Conservation (phyloP, 1,284 basidiomycete species). For the Cutaneotrichosporon daszewskae region DNA sequence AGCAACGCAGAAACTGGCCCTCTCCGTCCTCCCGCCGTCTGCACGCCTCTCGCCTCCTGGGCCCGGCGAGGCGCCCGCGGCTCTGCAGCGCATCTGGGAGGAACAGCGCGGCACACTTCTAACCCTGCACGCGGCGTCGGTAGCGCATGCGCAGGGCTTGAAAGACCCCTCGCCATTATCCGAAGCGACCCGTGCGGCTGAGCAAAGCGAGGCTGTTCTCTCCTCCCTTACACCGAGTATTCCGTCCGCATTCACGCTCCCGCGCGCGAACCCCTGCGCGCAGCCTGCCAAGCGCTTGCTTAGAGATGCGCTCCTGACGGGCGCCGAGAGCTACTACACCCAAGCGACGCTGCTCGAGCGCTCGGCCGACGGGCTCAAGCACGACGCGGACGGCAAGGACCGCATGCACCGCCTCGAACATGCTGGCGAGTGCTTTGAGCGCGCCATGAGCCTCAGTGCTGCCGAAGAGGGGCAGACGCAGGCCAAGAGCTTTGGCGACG, state of each 20-base stretch:
- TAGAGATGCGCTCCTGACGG: slow-evolving; percentile 49
- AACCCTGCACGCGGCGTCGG: slow-evolving; percentile 68
- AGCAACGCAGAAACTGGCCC: slow-evolving; percentile 71
- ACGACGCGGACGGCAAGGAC: slow-evolving; percentile 52
- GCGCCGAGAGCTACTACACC: slow-evolving; percentile 49
- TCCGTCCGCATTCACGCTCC: slow-evolving; percentile 39
- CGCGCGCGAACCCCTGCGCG: slow-evolving; percentile 24
- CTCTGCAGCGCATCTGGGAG: slow-evolving; percentile 59
- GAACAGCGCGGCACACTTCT: slow-evolving; percentile 67
- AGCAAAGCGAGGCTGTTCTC: slow-evolving; percentile 63
- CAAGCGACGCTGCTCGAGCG: slow-evolving; percentile 42
- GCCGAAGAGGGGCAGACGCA: slow-evolving; percentile 53
- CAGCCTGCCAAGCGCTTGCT: slow-evolving; percentile 25
- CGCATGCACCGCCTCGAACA: slow-evolving; percentile 47
- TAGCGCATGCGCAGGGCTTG: slow-evolving; percentile 56
- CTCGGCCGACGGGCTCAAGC: slow-evolving; percentile 53
- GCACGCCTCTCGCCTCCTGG: slow-evolving; percentile 48
- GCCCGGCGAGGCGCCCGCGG: slow-evolving; percentile 56
- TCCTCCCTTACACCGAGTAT: slow-evolving; percentile 50
- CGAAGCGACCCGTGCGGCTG: slow-evolving; percentile 57
- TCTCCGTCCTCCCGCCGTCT: slow-evolving; percentile 68
- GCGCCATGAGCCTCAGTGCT: slow-evolving; percentile 50
- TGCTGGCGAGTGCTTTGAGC: slow-evolving; percentile 57
- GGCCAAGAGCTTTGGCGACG: slow-evolving; percentile 50
- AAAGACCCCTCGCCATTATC: slow-evolving; percentile 52